phyloP scores from a whole-genome alignment of 805 yeast species.

The Candida oleophila region DNA sequence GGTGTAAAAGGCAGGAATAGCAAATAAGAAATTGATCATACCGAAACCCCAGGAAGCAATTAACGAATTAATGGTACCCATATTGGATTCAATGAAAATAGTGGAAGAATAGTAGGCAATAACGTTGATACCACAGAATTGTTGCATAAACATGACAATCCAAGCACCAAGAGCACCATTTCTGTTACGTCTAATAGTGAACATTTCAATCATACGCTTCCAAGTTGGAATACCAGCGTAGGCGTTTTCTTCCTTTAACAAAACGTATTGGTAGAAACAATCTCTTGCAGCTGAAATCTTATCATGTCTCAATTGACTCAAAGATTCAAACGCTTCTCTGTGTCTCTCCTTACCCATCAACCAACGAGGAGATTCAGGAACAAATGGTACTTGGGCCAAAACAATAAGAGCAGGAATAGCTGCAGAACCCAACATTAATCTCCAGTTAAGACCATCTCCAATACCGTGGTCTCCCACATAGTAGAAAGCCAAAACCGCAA shows the following conservation, averaged over 20 bases:
- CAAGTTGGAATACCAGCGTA: slow-evolving; percentile 44
- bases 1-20: slow-evolving; percentile 77
- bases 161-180: slow-evolving; percentile 79
- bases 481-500: slow-evolving; percentile 59
- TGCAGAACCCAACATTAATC: slow-evolving; percentile 66
- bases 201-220: slow-evolving; percentile 53
- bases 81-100: slow-evolving; percentile 68
- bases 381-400: slow-evolving; percentile 48
- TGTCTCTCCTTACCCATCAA: slow-evolving; percentile 53
- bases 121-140: slow-evolving; percentile 86
- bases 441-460: slow-evolving; percentile 51
- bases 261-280: slow-evolving; percentile 55
- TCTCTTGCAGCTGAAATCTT: slow-evolving; percentile 64
- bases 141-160: slow-evolving; percentile 87
- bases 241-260: slow-evolving; percentile 58
- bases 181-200: slow-evolving; percentile 76
- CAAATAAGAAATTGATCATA: slow-evolving; percentile 74
- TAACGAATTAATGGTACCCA: slow-evolving; percentile 59
- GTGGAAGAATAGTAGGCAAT: slow-evolving; percentile 83
- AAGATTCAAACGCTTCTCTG: slow-evolving; percentile 49
- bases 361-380: slow-evolving; percentile 76
- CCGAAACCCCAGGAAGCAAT: slow-evolving; percentile 88
- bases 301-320: slow-evolving; percentile 44
- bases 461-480: slow-evolving; percentile 48
- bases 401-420: slow-evolving; percentile 56